Evolutionary conservation across 2,329 filamentous ascomycete species (phyloP), one percentile per base, ranked within the genome.

Genomic region (Penicillium brasilianum): DNA sequence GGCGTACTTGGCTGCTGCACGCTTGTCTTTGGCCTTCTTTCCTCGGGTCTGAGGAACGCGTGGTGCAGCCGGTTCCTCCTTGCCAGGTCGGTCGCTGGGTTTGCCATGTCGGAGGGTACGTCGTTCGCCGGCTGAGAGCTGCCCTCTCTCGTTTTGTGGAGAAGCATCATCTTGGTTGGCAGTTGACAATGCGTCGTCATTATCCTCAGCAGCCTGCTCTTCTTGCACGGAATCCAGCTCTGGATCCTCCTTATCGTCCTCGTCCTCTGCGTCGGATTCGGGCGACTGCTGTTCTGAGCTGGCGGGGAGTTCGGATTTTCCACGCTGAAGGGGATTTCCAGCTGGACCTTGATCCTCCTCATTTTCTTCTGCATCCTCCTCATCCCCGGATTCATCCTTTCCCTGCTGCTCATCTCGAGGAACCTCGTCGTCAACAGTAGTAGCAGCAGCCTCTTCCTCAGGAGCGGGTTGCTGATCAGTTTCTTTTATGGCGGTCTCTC

Each of bases 1-100:
- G 49, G 90, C 94, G 79, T 99, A 99, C 75, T 97, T 97, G 60
- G 87, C 82, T 3, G 92, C 92, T 1, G 92, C 88, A 76, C 95
- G 96, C 81, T 96, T 97, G 46, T 89, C 88, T 74, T 96, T 97
- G 61, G 85, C 85, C 60, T 87, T 88, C 75, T 96, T 92, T 32
- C 93, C 92, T 59, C 93, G 88, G 14, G 83, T 77, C 49, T 70
- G 66, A 14, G 71, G 59, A 22, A 62, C 59, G 10, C 69, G 69
- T n/a, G 68, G 59, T 22, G 64, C 61, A 7, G 62, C 49, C 9
- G 69, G 53, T 51, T 72, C 71, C 9, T 63, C 64, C 20, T 57
- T 44, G n/a, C 48, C 62, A 9, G 62, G 57, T 25, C 63, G 59
- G 30, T 73, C 69, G 49, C 70, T 57, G 5, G 67, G 52, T 48